Base-by-base conservation (phyloP, 2,329 filamentous ascomycete species). In the Leptographium flavum region DNA sequence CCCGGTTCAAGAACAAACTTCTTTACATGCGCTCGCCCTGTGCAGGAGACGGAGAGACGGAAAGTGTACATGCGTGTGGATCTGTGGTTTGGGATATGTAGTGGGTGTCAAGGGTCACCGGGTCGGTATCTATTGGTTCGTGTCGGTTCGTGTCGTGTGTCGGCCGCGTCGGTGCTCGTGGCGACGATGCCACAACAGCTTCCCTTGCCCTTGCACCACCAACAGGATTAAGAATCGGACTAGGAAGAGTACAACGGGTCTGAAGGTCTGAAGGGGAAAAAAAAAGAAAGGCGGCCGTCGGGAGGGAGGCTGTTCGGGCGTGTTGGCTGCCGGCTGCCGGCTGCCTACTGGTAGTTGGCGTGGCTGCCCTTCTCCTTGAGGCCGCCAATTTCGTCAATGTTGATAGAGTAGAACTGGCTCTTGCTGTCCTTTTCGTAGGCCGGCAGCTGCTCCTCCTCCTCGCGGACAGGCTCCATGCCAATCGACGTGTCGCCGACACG, bases 301-400 rank as follows among this genome's bases (percentile, higher is more conserved):
- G 13, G 17, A 25, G 15, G 8, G 40, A 38, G 13, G n/a, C n/a
- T 21, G 33, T 21, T n/a, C n/a, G n/a, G 33, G 9, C 7, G 13
- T 13, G 28, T 2, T n/a, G 15, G 7, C 4, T 27, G n/a, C 11
- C 21, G 22, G 6, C n/a, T n/a, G n/a, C n/a, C n/a, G n/a, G n/a
- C n/a, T n/a, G n/a, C 22, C 43, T 56, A 58, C 42, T 56, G 51
- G 53, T 61, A 64, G 44, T 62, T 57, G 45, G 55, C 54, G 53
- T 63, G 63, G 54, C 83, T 76, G 38, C 25, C 21, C 71, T 94
- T 94, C 71, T 96, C 92, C 66, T 88, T 93, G 54, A 96, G 69
- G 14, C 92, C 92, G 43, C 92, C 92, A 59, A 96, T 93, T 52
- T 86, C 79, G 56, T 96, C 85, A 61, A 98, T 83, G 61, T 98